phyloP scores from a whole-genome alignment of 2,329 filamentous ascomycete genomes.

The Pezicula radicicola region DNA sequence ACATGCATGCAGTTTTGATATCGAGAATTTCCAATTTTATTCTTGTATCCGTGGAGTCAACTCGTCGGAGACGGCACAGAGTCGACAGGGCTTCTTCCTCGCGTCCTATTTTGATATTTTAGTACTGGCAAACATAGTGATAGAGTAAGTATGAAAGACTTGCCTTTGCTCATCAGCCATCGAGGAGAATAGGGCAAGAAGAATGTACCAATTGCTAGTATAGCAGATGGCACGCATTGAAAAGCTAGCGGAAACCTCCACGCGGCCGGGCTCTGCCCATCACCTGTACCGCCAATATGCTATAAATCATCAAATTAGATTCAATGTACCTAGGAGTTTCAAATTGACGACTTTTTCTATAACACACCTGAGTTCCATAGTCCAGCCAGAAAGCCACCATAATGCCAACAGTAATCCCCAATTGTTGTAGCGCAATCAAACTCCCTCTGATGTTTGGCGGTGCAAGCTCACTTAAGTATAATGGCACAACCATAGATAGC shows the following conservation, averaged over 20 bases:
- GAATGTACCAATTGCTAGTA: conserved; percentile 49
- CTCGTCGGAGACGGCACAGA: conserved; percentile 50
- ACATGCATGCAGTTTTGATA: conserved; percentile 54
- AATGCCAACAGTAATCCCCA: conserved; percentile 56
- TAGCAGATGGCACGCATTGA: conserved; percentile 53
- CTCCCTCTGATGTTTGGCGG: conserved; percentile 61
- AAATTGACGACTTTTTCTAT: too few species aligned
- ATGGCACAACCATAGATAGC: conserved; percentile 34
- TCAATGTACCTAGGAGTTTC: too few species aligned
- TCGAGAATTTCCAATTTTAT: conserved; percentile 53
- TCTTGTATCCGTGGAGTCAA: conserved; percentile 50
- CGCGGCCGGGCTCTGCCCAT: conserved; percentile 34
- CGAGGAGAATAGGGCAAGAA: conserved; percentile 54
- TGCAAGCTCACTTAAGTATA: conserved; percentile 25
- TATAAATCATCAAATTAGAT: conserved; percentile 9
- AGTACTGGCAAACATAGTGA: too few species aligned
- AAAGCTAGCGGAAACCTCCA: conserved; percentile 41
- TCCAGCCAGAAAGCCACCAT: conserved; percentile 44
- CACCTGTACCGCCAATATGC: conserved; percentile 34
- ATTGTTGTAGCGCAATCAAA: conserved; percentile 59
- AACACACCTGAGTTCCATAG: conserved; percentile 32
- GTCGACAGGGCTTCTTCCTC: conserved; percentile 45
- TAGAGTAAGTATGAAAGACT: background rate
- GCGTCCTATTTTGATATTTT: conserved; percentile 32
- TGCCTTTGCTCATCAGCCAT: conserved; percentile 51